Percentiles rank a stretch among this genome's conserved stretches.
phyloP scores from a whole-genome alignment of 2,329 filamentous ascomycete species.

The Laburnicola sp. region DNA sequence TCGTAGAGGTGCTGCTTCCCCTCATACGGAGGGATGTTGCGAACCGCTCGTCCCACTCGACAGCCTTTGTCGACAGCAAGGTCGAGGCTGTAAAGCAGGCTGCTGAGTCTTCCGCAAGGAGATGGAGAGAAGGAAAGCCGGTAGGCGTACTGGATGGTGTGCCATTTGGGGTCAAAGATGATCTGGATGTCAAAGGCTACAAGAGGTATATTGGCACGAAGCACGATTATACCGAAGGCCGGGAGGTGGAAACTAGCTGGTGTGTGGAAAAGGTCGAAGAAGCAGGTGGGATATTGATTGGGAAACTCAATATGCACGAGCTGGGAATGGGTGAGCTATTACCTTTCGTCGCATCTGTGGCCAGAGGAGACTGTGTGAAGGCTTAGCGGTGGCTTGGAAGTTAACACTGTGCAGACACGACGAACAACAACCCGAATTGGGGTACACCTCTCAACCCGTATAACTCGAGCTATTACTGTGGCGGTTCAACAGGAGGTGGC shows the following conservation, averaged over 20 bases:
- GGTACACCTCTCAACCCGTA: slow-evolving; percentile 79
- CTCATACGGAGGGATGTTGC: slow-evolving; percentile 65
- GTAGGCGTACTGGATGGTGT: slow-evolving; percentile 77
- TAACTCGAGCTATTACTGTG: slow-evolving; percentile 75
- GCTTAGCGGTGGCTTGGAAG: background rate
- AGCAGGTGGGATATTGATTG: slow-evolving; percentile 73
- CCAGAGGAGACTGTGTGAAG: background rate
- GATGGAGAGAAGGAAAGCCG: slow-evolving; percentile 68
- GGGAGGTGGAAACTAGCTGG: slow-evolving; percentile 64
- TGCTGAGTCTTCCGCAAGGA: slow-evolving; percentile 71
- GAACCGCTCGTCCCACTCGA: slow-evolving; percentile 64
- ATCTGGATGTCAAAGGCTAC: slow-evolving; percentile 72
- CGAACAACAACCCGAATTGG: slow-evolving; percentile 76
- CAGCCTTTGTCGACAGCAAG: slow-evolving; percentile 72
- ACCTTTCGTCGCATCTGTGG: background rate
- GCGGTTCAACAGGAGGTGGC: slow-evolving; percentile 78
- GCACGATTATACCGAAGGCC: slow-evolving; percentile 57
- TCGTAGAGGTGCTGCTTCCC: slow-evolving; percentile 71
- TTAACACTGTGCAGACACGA: slow-evolving; percentile 60
- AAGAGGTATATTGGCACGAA: slow-evolving; percentile 66
- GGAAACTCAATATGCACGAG: slow-evolving; percentile 80
- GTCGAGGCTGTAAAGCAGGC: slow-evolving; percentile 66
- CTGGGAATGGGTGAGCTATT: slow-evolving; percentile 64
- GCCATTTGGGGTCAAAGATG: slow-evolving; percentile 82
- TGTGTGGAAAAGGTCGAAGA: slow-evolving; percentile 72